Percentiles rank a stretch among this genome's conserved stretches.
These are phyloP conservation scores for Yamadazyma phyllophila DNA, from an alignment of 805 yeast species.

Conservation along the genomic window DNA sequence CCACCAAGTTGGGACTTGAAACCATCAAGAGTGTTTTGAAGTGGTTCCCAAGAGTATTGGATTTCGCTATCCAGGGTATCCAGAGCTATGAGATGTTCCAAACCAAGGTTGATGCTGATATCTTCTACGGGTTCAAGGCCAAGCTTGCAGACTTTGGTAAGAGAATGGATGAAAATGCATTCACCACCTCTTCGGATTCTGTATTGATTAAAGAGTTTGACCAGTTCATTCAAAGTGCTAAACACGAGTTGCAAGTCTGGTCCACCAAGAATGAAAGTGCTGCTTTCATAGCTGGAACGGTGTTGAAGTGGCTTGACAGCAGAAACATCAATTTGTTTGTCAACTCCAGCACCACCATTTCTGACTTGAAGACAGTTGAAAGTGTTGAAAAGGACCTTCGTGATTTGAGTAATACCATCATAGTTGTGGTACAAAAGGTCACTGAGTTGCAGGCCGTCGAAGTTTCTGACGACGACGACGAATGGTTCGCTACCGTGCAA, in stretches of 20 bases:
- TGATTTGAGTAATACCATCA: constrained; percentile 53
- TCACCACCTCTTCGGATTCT: constrained; percentile 15
- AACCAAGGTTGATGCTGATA: constrained; percentile 7
- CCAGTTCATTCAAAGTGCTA: constrained; percentile 22
- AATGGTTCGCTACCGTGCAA: constrained; percentile 63
- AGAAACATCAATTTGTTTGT: constrained; percentile 18
- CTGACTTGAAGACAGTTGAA: constrained; percentile 21
- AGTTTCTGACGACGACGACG: constrained; percentile 48
- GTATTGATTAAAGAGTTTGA: constrained; percentile 20
- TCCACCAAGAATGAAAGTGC: constrained; percentile 24
- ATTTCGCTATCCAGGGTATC: constrained; percentile 26
- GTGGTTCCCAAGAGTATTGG: constrained; percentile 39
- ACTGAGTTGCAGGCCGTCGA: constrained; percentile 34
- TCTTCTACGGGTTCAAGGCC: constrained; percentile 18
- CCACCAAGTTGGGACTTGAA: constrained; percentile 18
- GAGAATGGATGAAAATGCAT: constrained; percentile 15
- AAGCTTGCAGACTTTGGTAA: constrained; percentile 13
- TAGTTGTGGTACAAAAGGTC: constrained; percentile 66
- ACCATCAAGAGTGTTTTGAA: constrained; percentile 15
- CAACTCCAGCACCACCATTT: constrained; percentile 24
- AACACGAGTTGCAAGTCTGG: constrained; percentile 32
- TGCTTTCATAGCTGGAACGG: constrained; percentile 48
- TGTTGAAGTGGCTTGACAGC: constrained; percentile 45
- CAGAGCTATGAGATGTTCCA: constrained; percentile 13
- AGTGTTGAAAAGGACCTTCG: constrained; percentile 49